These are phyloP conservation scores for Pisolithus albus DNA, from an alignment of 768 basidiomycete species.

Conservation along the genomic window DNA sequence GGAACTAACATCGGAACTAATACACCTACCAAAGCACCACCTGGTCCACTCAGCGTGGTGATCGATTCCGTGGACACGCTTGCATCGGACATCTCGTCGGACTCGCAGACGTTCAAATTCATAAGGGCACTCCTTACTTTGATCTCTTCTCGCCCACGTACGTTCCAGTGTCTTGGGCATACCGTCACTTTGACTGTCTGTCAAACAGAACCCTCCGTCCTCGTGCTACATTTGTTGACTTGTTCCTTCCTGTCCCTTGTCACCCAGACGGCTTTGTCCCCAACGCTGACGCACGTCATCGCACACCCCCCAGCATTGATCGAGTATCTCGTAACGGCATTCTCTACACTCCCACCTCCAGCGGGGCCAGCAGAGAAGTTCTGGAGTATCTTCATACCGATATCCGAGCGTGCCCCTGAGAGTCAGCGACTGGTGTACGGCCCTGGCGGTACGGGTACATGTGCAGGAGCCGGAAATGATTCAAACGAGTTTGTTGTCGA, in stretches of 20 bases:
- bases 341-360: conserved; percentile 67
- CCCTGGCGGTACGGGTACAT: conserved; percentile 41
- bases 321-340: conserved; percentile 58
- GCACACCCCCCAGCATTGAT: conserved; percentile 70
- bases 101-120: conserved; percentile 45
- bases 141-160: conserved; percentile 47
- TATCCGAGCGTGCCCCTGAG: conserved; percentile 56
- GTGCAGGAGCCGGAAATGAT: conserved; percentile 27
- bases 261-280: conserved; percentile 55
- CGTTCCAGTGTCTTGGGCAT: conserved; percentile 9
- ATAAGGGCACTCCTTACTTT: conserved; percentile 41
- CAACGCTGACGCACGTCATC: conserved; percentile 54
- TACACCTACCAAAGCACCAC: conserved; percentile 26
- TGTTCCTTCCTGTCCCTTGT: conserved; percentile 50
- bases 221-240: conserved; percentile 51
- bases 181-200: conserved; percentile 7
- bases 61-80: conserved; percentile 72
- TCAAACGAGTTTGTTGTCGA: conserved; percentile 54
- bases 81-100: conserved; percentile 48
- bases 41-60: conserved; percentile 51
- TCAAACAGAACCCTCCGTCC: conserved; percentile 43
- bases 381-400: conserved; percentile 69
- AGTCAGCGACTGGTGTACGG: conserved; percentile 58
- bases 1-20: neutral
- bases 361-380: conserved; percentile 60